These are phyloP conservation scores for Sanghuangporus weigelae DNA, from an alignment of 1,284 basidiomycete genomes.

Conservation along the genomic window DNA sequence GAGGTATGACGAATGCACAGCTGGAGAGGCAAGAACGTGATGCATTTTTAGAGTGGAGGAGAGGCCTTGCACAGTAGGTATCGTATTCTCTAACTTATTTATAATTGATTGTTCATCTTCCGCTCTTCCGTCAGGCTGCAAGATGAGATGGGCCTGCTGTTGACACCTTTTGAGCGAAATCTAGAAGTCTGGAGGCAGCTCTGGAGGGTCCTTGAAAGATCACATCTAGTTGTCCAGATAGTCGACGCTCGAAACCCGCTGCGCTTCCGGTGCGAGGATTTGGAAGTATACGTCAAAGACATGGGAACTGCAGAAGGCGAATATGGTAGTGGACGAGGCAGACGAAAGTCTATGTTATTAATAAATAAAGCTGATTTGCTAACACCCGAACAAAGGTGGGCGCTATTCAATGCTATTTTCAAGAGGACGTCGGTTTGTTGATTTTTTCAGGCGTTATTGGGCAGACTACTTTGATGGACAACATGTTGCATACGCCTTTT, in stretches of 20 bases:
- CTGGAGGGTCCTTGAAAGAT: constrained; percentile 92
- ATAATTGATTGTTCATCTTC: constrained; percentile 8
- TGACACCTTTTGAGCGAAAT: constrained; percentile 95
- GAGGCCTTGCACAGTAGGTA: constrained; percentile 82
- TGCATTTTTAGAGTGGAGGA: constrained; percentile 86
- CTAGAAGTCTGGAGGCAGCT: constrained; percentile 96
- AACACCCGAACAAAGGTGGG: constrained; percentile 80
- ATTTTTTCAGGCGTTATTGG: constrained; percentile 59
- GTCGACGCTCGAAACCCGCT: constrained; percentile 93
- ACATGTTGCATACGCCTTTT: constrained; percentile 87
- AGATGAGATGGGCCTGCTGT: constrained; percentile 73
- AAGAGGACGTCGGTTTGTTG: constrained; percentile 18
- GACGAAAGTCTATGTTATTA: constrained; percentile 75
- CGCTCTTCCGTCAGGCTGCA: constrained; percentile 50
- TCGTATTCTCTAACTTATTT: constrained; percentile 16
- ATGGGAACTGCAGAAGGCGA: constrained; percentile 76
- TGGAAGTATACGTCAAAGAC: constrained; percentile 83
- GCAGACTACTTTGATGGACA: constrained; percentile 90
- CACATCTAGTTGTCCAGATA: constrained; percentile 91
- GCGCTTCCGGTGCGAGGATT: constrained; percentile 86
- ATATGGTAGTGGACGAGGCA: constrained; percentile 68
- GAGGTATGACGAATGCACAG: constrained; percentile 67
- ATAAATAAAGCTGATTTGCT: constrained; percentile 98
- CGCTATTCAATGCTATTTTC: constrained; percentile 2
- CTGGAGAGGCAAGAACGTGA: constrained; percentile 86